These are phyloP conservation scores for Exophiala oligosperma DNA, from an alignment of 2,329 filamentous ascomycete species.

Conservation along the genomic window DNA sequence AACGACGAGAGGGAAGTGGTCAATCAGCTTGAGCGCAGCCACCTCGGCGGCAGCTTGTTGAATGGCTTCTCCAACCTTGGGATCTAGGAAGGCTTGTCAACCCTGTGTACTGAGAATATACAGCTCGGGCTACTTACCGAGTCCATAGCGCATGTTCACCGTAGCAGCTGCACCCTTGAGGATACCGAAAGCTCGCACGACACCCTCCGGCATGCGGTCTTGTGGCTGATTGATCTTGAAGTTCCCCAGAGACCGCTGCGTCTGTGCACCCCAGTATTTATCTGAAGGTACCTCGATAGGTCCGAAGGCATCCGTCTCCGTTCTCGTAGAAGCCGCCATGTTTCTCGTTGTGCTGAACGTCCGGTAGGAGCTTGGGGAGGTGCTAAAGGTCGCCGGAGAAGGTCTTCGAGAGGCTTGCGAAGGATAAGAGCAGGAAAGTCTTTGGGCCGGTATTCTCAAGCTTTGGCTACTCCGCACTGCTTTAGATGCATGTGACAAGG, in stretches of 20 bases:
- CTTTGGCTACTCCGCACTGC: constrained; percentile 26
- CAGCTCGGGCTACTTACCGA: constrained; percentile 51
- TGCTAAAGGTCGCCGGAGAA: constrained; percentile 4
- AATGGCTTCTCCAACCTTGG: constrained; percentile 87
- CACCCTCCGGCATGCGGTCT: constrained; percentile 93
- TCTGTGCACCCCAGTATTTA: constrained; percentile 82
- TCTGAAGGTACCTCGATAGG: constrained; percentile 76
- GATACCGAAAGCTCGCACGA: constrained; percentile 92
- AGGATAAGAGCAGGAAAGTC: constrained; percentile 16
- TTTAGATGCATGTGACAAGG: constrained; percentile 21
- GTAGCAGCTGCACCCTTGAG: constrained; percentile 94
- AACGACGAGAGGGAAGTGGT: constrained; percentile 97
- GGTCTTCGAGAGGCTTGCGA: constrained; percentile 13
- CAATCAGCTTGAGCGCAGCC: constrained; percentile 85
- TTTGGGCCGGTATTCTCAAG: constrained; percentile 18
- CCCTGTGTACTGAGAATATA: constrained; percentile 2
- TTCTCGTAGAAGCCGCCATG: constrained; percentile 57
- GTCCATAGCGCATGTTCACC: constrained; percentile 92
- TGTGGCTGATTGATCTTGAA: constrained; percentile 99
- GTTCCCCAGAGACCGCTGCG: constrained; percentile 77
- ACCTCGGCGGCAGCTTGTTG: constrained; percentile 94
- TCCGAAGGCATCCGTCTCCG: constrained; percentile 96
- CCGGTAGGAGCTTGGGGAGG: constrained; percentile 9
- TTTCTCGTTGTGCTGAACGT: constrained; percentile 23
- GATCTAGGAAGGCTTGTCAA: constrained; percentile 57